These are phyloP conservation scores for Trichocladium uniseriatum DNA, from an alignment of 495 filamentous ascomycete genomes.

Conservation along the genomic window DNA sequence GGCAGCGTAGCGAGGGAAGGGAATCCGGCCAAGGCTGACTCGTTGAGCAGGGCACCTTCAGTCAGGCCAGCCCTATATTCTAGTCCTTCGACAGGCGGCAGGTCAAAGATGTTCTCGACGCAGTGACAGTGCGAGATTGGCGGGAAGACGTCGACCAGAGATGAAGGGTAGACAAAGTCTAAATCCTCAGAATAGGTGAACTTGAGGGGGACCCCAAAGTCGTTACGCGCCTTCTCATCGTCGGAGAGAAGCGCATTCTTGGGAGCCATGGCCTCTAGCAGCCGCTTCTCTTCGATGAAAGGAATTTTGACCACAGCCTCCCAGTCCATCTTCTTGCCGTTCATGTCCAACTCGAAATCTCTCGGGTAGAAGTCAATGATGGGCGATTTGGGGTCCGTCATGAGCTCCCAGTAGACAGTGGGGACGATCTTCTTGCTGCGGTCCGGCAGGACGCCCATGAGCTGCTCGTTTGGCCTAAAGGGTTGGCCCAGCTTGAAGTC, in stretches of 20 bases:
- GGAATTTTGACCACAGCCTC: slow-evolving; percentile 98
- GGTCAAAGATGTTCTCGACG: slow-evolving; percentile 88
- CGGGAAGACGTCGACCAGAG: slow-evolving; percentile 83
- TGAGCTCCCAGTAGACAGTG: slow-evolving; percentile 74
- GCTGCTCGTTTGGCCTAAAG: slow-evolving; percentile 88
- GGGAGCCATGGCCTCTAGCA: slow-evolving; percentile 76
- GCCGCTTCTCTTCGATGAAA: slow-evolving; percentile 85
- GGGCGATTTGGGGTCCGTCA: slow-evolving; percentile 84
- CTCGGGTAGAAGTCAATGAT: slow-evolving; percentile 98
- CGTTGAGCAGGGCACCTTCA: slow-evolving; percentile 76
- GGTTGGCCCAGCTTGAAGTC: slow-evolving; percentile 90
- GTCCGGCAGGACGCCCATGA: slow-evolving; percentile 97
- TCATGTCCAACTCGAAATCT: slow-evolving; percentile 98
- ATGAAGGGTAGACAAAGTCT: slow-evolving; percentile 75
- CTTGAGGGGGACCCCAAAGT: slow-evolving; percentile 84
- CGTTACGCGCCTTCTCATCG: slow-evolving; percentile 72
- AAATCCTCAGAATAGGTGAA: slow-evolving; percentile 75
- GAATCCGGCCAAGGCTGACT: slow-evolving; percentile 79
- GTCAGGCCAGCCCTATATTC: slow-evolving; percentile 79
- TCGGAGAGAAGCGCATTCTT: slow-evolving; percentile 67
- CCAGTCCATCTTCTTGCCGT: slow-evolving; percentile 99
- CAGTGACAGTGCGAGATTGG: slow-evolving; percentile 81
- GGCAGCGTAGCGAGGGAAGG: slow-evolving; percentile 78
- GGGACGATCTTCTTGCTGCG: slow-evolving; percentile 96
- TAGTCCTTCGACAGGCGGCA: slow-evolving; percentile 84